Evolutionary conservation across 192 early-diverging fungal species (phyloP).

Genomic region (Dissophora ornata): DNA sequence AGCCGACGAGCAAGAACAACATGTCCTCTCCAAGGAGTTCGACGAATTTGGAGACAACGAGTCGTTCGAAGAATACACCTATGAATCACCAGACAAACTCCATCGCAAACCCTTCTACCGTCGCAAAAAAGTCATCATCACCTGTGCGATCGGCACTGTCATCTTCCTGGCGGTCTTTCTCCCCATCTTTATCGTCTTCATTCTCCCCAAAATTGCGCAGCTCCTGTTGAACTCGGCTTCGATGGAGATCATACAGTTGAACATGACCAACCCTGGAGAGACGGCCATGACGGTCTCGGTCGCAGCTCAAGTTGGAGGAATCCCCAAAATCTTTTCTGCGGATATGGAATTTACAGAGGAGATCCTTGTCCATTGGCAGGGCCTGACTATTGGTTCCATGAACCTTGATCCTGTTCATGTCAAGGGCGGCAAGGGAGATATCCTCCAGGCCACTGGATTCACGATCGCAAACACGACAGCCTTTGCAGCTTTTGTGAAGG

Average conservation of each 20-base stretch:
- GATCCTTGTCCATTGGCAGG: slow-evolving; percentile 29
- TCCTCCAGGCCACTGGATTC: slow-evolving; percentile 22
- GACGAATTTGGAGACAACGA: slow-evolving; percentile 11
- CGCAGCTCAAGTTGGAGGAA: slow-evolving; percentile 22
- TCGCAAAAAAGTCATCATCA: slow-evolving; percentile 57
- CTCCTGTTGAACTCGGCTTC: slow-evolving; percentile 21
- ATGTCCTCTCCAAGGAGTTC: not conserved
- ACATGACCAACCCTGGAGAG: slow-evolving; percentile 45
- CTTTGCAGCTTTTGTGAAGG: slow-evolving; percentile 32
- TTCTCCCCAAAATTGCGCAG: slow-evolving; percentile 46
- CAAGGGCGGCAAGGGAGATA: slow-evolving; percentile 34
- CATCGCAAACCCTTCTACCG: slow-evolving; percentile 56
- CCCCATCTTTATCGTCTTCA: slow-evolving; percentile 56
- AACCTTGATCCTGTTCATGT: slow-evolving; percentile 31
- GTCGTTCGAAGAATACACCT: slow-evolving; percentile 29
- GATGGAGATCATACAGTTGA: slow-evolving; percentile 33
- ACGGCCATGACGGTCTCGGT: slow-evolving; percentile 20
- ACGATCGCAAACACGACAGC: slow-evolving; percentile 16
- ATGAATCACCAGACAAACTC: slow-evolving; percentile 28
- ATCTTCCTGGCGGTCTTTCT: slow-evolving; percentile 60
- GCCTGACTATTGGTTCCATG: slow-evolving; percentile 34
- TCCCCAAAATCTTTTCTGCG: slow-evolving; percentile 48
- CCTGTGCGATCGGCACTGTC: slow-evolving; percentile 52
- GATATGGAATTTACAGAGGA: slow-evolving; percentile 34
- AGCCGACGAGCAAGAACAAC: slow-evolving; percentile 4